Evolutionary conservation across 2,329 filamentous ascomycete species (phyloP).

Genomic region (Neonectria punicea): DNA sequence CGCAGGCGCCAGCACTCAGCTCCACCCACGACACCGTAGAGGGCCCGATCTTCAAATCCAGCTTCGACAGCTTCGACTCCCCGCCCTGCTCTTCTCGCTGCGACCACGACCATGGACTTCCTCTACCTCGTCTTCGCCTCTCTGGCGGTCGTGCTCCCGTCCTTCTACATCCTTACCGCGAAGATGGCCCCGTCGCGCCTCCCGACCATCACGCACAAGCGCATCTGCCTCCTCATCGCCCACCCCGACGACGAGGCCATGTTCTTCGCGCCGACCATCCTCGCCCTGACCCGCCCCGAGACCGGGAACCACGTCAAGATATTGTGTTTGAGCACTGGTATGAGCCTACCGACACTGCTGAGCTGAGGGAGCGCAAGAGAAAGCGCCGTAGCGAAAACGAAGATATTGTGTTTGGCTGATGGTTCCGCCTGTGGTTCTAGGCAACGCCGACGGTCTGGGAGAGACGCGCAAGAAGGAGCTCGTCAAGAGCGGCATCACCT

Average conservation of each 20-base stretch:
- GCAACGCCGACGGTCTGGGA: constrained; percentile 88
- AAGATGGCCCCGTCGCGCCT: constrained; percentile 62
- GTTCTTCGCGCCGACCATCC: constrained; percentile 94
- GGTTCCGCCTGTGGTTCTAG: constrained; percentile 51
- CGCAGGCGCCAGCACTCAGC: not conserved
- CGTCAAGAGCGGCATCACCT: constrained; percentile 77
- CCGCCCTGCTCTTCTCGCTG: not conserved
- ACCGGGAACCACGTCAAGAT: constrained; percentile 94
- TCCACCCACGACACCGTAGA: not conserved
- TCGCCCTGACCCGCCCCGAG: constrained; percentile 82
- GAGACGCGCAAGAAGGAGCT: constrained; percentile 86
- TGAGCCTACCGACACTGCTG: constrained; percentile 22
- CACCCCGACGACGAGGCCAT: constrained; percentile 99
- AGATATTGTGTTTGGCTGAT: constrained; percentile 31
- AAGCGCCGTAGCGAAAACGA: no score
- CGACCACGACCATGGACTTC: constrained; percentile 33
- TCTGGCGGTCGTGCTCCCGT: constrained; percentile 54
- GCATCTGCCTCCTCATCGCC: constrained; percentile 91
- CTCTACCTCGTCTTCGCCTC: constrained; percentile 39
- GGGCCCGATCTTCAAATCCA: constrained; percentile 1
- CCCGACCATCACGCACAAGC: constrained; percentile 80
- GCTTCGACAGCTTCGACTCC: not conserved
- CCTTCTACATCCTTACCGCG: constrained; percentile 64
- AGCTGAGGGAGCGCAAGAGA: constrained; percentile 6
- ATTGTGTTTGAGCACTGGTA: constrained; percentile 88